Conservation (phyloP, 805 yeast species). For the Groenewaldozyma salmanticensis region DNA sequence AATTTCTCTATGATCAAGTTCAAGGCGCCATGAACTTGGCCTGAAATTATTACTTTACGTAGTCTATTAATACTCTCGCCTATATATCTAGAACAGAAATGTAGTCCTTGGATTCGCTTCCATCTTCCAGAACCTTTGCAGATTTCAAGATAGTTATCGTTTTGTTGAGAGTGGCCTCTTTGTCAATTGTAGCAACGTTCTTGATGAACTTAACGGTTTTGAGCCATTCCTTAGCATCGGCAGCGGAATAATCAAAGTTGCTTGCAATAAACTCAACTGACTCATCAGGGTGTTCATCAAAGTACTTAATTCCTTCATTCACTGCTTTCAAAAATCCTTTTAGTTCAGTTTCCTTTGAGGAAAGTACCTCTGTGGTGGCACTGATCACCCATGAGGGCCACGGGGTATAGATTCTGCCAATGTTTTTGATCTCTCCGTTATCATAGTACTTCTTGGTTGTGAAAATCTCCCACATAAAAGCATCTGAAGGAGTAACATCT, state of each 20-base stretch:
- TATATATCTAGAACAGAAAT: not conserved
- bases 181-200: conserved; percentile 41
- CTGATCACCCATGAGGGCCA: conserved; percentile 94
- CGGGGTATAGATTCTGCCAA: conserved; percentile 87
- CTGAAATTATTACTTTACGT: not conserved
- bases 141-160: conserved; percentile 48
- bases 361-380: conserved; percentile 34
- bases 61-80: not conserved
- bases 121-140: conserved; percentile 46
- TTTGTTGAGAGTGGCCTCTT: conserved; percentile 37
- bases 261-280: conserved; percentile 54
- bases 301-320: conserved; percentile 60
- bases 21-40: too few relatives aligned
- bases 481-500: conserved; percentile 48
- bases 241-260: conserved; percentile 64
- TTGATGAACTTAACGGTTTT: conserved; percentile 59
- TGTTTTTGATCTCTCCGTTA: conserved; percentile 62
- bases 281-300: conserved; percentile 49
- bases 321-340: conserved; percentile 42
- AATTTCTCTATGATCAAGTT: too few relatives aligned
- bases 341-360: conserved; percentile 24
- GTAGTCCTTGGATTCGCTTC: conserved; percentile 10
- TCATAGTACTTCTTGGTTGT: conserved; percentile 83
- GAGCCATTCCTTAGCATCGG: conserved; percentile 76
- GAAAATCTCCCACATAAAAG: conserved; percentile 94